A percentile compares a stretch with the other conserved stretches of the same genome.
These are phyloP conservation scores for Teunomyces cretensis DNA, from an alignment of 805 yeast species.

Conservation along the genomic window DNA sequence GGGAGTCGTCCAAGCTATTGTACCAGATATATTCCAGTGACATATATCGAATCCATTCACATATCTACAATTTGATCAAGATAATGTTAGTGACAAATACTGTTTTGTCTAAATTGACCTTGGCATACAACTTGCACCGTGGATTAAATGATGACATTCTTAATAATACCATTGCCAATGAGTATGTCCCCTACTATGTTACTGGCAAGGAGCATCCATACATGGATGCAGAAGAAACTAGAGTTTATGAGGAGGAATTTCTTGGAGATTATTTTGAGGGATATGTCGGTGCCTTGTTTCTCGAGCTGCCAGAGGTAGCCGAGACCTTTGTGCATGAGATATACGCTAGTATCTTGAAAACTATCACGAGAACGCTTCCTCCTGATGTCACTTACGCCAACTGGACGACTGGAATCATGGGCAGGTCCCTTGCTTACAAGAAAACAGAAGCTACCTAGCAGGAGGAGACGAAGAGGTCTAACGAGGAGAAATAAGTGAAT, in stretches of 20 bases:
- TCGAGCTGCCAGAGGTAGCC: constrained; percentile 38
- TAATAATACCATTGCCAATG: constrained; percentile 16
- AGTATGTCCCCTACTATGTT: constrained; percentile 27
- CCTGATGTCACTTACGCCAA: constrained; percentile 23
- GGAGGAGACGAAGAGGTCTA: not conserved
- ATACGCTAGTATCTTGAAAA: constrained; percentile 29
- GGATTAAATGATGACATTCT: constrained; percentile 35
- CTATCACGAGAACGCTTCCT: constrained; percentile 19
- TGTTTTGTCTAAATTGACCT: constrained; percentile 32
- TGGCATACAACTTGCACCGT: constrained; percentile 33
- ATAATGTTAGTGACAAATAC: constrained; percentile 40
- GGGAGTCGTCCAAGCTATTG: constrained; percentile 35
- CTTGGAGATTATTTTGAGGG: constrained; percentile 43
- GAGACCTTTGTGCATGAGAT: constrained; percentile 32
- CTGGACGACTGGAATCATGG: constrained; percentile 36
- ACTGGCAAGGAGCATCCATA: constrained; percentile 7
- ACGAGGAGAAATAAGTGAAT: not conserved
- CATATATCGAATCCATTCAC: constrained; percentile 9
- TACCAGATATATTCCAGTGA: constrained; percentile 23
- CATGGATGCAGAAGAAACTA: constrained; percentile 13
- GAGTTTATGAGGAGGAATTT: constrained; percentile 40
- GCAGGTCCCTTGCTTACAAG: constrained; percentile 20
- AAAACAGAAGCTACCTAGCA: not conserved
- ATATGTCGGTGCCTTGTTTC: constrained; percentile 41
- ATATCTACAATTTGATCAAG: constrained; percentile 24